A percentile compares a stretch with the other conserved stretches of the same genome.
Evolutionary conservation across 1,284 basidiomycete species (phyloP).

Genomic region (Chalciporus sp.): DNA sequence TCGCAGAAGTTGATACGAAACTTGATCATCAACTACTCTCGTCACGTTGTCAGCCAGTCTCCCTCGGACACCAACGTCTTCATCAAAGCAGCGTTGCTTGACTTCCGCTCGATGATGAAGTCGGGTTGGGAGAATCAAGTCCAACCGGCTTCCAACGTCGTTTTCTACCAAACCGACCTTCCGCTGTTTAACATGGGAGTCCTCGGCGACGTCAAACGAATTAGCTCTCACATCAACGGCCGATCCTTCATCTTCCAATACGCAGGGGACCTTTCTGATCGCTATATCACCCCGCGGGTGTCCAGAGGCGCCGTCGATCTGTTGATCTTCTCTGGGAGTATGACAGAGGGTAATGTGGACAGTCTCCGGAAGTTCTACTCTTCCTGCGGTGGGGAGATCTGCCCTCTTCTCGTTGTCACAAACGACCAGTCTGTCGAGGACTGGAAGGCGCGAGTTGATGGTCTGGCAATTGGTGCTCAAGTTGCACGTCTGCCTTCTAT

Average conservation of each 20-base stretch:
- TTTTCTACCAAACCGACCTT: constrained; percentile 26
- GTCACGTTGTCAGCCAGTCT: constrained; percentile 9
- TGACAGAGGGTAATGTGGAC: constrained; percentile 13
- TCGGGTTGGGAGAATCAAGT: constrained; percentile 29
- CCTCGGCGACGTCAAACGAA: constrained; percentile 23
- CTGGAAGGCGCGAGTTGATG: constrained; percentile 15
- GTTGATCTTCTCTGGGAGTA: constrained; percentile 23
- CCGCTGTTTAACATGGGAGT: constrained; percentile 15
- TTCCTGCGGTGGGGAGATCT: constrained; percentile 25
- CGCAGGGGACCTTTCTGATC: constrained; percentile 17
- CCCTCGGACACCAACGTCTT: constrained; percentile 23
- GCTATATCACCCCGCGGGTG: constrained; percentile 18
- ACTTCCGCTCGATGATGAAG: constrained; percentile 29
- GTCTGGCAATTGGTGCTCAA: constrained; percentile 20
- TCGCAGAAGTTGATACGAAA: constrained; percentile 23
- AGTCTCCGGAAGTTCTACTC: constrained; percentile 20
- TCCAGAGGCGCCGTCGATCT: constrained; percentile 30
- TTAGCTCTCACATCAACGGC: constrained; percentile 29
- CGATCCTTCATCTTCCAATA: constrained; percentile 27
- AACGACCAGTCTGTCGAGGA: constrained; percentile 5
- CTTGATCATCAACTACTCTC: constrained; percentile 25
- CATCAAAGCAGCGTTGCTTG: constrained; percentile 27
- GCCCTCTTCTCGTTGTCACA: constrained; percentile 30
- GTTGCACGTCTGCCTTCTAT: constrained; percentile 14
- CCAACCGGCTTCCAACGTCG: constrained; percentile 18